Base-by-base conservation (phyloP, 208 protist genomes). In the Trypanosoma theileri region DNA sequence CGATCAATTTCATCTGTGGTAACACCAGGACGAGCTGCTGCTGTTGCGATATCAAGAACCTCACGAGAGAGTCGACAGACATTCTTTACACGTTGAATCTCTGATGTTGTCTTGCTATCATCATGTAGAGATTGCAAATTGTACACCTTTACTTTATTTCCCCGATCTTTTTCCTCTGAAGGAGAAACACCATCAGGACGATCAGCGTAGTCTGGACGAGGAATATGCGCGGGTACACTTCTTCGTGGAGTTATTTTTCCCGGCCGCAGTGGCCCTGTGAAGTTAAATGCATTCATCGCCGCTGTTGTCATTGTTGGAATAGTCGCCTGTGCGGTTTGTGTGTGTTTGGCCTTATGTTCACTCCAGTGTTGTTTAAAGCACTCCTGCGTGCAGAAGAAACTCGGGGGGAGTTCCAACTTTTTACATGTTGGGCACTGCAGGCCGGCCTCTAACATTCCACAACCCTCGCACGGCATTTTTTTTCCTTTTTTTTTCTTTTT, bases 1-100 rank as follows among this genome's bases (percentile, higher is more conserved):
- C 81, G 84, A 80, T 99, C 98, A 54, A 99, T 93, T 73, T 99
- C 98, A 64, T 99, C 98, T 0, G 97, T 98, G 14, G 98, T 99
- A 19, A 99, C 74, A 42, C 98, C 98, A 9, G 93, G 85, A 44
- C 80, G 78, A 22, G 98, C 88, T 4, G 91, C 84, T 0, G 73
- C 76, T 56, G 84, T 96, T 35, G 96, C 98, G 45, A 98, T 92
- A 71, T 99, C 96, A 8, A 99, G 85, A 61, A 99, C 97, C 75
- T 99, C 90, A 11, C 93, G 86, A 4, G 82, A 95, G 4, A 97
- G 75, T 24, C 76, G 74, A 66, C 92, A 96, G 3, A 96, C 88
- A 11, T 88, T 84, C 60, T 97, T 88, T 63, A 99, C 94, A 54
- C 92, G 89, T 28, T 92, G 80, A 60, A 95, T 91, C 35, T 95